A percentile compares a stretch with the other conserved stretches of the same genome.
These are phyloP conservation scores for Fibroporia radiculosa DNA, from an alignment of 768 basidiomycete genomes.

Conservation along the genomic window DNA sequence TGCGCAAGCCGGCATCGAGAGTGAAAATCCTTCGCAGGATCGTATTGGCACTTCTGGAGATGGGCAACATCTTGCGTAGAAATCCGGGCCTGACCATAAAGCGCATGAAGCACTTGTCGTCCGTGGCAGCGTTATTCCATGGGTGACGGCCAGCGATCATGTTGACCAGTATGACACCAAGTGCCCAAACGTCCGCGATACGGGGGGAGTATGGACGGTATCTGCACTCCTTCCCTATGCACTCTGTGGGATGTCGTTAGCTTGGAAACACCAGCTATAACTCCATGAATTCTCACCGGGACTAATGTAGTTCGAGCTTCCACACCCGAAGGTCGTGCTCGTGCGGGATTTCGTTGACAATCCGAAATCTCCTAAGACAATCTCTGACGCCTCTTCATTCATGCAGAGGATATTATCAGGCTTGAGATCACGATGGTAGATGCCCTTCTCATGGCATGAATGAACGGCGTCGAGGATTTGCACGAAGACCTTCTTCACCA, in stretches of 20 bases:
- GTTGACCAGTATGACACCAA: conserved; percentile 47
- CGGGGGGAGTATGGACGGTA: conserved; percentile 26
- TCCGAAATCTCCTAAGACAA: conserved; percentile 41
- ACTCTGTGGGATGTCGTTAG: conserved; percentile 12
- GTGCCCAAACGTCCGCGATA: conserved; percentile 30
- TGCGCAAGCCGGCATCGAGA: conserved; percentile 53
- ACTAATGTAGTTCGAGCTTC: conserved; percentile 20
- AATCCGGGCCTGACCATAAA: conserved; percentile 38
- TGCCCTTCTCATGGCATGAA: conserved; percentile 39
- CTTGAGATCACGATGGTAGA: conserved; percentile 54
- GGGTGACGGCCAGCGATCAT: conserved; percentile 44
- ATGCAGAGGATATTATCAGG: conserved; percentile 44
- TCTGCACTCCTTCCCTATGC: conserved; percentile 16
- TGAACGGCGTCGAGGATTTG: conserved; percentile 50
- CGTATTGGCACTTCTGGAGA: conserved; percentile 37
- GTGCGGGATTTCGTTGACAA: conserved; percentile 16
- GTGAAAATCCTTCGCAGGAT: conserved; percentile 52
- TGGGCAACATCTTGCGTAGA: conserved; percentile 41
- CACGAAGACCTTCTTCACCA: conserved; percentile 42
- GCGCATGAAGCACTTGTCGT: conserved; percentile 38
- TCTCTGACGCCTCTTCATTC: conserved; percentile 28
- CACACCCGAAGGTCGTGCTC: conserved; percentile 15
- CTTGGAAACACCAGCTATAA: not conserved
- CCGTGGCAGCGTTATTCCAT: conserved; percentile 42
- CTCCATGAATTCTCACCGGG: conserved; percentile 20